A percentile compares a stretch with the other conserved stretches of the same genome.
Evolutionary conservation across 163 green algal species (phyloP).

Genomic region (Scenedesmus sp.): DNA sequence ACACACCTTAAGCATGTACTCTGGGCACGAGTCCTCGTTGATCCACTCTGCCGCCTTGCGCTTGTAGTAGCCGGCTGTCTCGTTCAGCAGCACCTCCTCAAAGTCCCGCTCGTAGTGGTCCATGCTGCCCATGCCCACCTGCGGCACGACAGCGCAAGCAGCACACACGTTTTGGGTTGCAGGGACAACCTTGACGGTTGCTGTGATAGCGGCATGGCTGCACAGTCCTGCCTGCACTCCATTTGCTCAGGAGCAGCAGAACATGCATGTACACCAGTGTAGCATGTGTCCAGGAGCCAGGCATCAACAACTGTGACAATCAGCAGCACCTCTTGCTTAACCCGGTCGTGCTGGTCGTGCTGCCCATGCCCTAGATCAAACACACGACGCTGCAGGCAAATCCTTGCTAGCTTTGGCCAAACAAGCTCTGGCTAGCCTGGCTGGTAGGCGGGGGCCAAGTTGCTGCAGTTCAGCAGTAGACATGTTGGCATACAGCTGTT

Average conservation of each 20-base stretch:
- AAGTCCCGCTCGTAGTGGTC: constrained; percentile 97
- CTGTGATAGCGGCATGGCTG: neutral
- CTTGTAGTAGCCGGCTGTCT: constrained; percentile 89
- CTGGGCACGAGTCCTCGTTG: constrained; percentile 83
- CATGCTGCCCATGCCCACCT: constrained; percentile 93
- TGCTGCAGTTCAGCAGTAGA: no score
- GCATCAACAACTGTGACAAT: no score
- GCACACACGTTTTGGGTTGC: neutral
- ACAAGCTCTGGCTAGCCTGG: no score
- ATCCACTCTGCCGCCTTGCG: constrained; percentile 86
- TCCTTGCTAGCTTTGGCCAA: no score
- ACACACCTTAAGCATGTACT: constrained; percentile 87
- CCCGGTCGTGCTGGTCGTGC: constrained; percentile 93
- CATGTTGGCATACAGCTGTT: neutral
- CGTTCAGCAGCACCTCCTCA: constrained; percentile 89
- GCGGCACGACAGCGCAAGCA: neutral
- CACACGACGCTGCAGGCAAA: no score
- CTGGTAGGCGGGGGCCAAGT: no score
- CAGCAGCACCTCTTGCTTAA: constrained; percentile 59
- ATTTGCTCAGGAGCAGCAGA: no score
- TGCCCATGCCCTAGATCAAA: constrained; percentile 94
- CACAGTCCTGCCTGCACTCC: no score
- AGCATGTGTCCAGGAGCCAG: no score
- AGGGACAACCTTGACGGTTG: no score
- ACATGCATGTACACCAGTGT: no score